Percentiles rank a stretch among this genome's conserved stretches.
These are phyloP conservation scores for Parasitella parasitica DNA, from an alignment of 371 early-diverging fungal genomes.

Conservation along the genomic window DNA sequence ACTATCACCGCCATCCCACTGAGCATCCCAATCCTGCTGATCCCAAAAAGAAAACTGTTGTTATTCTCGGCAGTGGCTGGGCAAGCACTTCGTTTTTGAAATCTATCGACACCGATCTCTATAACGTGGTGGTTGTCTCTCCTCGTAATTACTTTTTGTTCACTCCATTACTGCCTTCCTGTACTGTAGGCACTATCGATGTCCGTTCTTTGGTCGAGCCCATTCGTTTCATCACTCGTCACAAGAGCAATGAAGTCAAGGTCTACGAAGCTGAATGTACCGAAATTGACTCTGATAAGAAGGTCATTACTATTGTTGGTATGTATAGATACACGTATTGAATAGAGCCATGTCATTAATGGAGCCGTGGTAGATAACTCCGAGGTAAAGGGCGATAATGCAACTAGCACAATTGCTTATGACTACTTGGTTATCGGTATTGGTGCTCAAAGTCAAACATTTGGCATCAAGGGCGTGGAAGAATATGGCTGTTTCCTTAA, in stretches of 20 bases:
- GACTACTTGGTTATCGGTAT: constrained; percentile 89
- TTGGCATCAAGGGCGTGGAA: constrained; percentile 85
- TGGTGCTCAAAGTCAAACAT: constrained; percentile 91
- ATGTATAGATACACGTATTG: too few relatives aligned
- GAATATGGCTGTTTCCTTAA: constrained; percentile 90
- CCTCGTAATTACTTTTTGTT: constrained; percentile 94
- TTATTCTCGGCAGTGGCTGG: constrained; percentile 89
- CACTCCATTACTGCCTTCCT: constrained; percentile 87
- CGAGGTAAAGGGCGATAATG: constrained; percentile 67
- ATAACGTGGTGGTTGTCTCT: constrained; percentile 81
- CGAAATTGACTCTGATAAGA: constrained; percentile 76
- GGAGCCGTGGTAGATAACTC: constrained; percentile 82
- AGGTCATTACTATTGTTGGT: constrained; percentile 73
- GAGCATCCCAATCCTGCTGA: constrained; percentile 67
- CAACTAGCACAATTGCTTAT: constrained; percentile 68
- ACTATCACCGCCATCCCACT: constrained; percentile 60
- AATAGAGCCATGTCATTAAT: too few relatives aligned
- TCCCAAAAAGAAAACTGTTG: constrained; percentile 75
- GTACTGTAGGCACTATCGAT: constrained; percentile 87
- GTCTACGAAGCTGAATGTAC: constrained; percentile 89
- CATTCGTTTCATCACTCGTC: constrained; percentile 84
- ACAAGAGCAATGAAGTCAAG: constrained; percentile 79
- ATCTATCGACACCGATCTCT: constrained; percentile 72
- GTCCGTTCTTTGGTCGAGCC: constrained; percentile 86
- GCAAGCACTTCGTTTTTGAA: constrained; percentile 80